Percentiles rank a stretch among this genome's conserved stretches.
Conservation (phyloP, 768 basidiomycete species). For the Termitomyces sp. region DNA sequence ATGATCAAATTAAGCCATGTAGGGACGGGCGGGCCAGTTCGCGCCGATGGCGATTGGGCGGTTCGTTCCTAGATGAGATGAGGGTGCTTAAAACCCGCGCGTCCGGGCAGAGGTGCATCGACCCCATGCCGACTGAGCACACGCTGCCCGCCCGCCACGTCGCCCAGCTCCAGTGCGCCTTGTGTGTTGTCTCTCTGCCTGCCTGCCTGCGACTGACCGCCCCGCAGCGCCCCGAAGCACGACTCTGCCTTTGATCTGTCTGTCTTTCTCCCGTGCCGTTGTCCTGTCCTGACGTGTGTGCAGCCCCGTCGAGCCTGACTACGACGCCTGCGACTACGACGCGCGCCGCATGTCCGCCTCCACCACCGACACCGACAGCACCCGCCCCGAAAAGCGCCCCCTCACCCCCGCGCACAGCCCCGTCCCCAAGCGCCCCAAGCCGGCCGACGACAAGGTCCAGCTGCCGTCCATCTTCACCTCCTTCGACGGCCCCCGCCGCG, state of each 20-base stretch:
- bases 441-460: conserved; percentile 52
- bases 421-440: conserved; percentile 44
- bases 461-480: conserved; percentile 71
- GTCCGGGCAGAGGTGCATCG: neutral
- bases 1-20: conserved; percentile 15
- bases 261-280: too few species aligned
- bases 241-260: conserved; percentile 32
- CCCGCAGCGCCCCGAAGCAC: conserved; percentile 33
- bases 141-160: conserved; percentile 33
- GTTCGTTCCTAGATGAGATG: conserved; percentile 16
- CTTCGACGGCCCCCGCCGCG: conserved; percentile 53
- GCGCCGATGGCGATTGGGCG: neutral
- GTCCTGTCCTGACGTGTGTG: too few species aligned
- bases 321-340: conserved; percentile 42
- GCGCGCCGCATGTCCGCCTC: conserved; percentile 76
- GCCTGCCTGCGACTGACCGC: too few species aligned
- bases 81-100: conserved; percentile 17
- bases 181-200: conserved; percentile 21
- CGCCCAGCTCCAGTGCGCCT: conserved; percentile 55
- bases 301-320: too few species aligned
- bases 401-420: conserved; percentile 52
- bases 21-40: conserved; percentile 4
- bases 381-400: conserved; percentile 54
- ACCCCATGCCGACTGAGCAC: conserved; percentile 54
- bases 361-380: conserved; percentile 62